Conservation (phyloP, 1,284 basidiomycete species). For the Pyrrhoderma noxium region DNA sequence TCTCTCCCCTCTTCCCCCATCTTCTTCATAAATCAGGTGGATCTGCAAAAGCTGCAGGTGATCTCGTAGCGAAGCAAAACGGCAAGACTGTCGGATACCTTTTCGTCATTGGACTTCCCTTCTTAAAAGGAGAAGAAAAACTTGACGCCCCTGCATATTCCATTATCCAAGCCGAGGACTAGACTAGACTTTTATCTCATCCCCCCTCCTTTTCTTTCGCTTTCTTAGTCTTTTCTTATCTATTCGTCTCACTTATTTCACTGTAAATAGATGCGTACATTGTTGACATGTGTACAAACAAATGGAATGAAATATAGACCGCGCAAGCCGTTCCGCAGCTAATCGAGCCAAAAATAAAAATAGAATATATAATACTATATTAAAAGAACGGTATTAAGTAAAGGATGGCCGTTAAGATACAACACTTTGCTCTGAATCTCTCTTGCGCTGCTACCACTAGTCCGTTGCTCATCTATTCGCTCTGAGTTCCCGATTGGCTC, state of each 20-base stretch:
- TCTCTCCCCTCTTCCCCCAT: neutral
- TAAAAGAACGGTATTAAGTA: conserved; percentile 68
- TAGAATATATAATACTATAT: conserved; percentile 43
- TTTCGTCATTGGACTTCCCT: conserved; percentile 86
- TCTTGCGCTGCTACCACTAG: too few species aligned
- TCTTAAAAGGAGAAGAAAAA: conserved; percentile 74
- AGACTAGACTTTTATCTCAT: conserved; percentile 7
- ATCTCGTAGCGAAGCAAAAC: conserved; percentile 79
- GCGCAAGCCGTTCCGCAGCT: too few species aligned
- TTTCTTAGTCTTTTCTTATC: neutral
- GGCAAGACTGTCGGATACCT: conserved; percentile 88
- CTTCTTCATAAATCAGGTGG: conserved; percentile 55
- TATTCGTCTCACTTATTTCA: too few species aligned
- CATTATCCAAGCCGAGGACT: conserved; percentile 74
- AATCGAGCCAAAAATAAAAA: too few species aligned
- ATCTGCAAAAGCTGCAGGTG: conserved; percentile 89
- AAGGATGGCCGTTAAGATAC: conserved; percentile 70
- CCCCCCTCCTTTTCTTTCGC: neutral
- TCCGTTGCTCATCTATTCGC: conserved; percentile 8
- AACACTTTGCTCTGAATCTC: conserved; percentile 25
- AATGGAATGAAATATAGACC: too few species aligned
- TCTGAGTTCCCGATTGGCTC: conserved; percentile 21
- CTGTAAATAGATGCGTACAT: too few species aligned
- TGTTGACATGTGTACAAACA: too few species aligned
- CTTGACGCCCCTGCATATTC: conserved; percentile 86